Evolutionary conservation across 345 rosid genomes (phyloP), one percentile per base, ranked within the genome.

Genomic region (Kandelia obovata): DNA sequence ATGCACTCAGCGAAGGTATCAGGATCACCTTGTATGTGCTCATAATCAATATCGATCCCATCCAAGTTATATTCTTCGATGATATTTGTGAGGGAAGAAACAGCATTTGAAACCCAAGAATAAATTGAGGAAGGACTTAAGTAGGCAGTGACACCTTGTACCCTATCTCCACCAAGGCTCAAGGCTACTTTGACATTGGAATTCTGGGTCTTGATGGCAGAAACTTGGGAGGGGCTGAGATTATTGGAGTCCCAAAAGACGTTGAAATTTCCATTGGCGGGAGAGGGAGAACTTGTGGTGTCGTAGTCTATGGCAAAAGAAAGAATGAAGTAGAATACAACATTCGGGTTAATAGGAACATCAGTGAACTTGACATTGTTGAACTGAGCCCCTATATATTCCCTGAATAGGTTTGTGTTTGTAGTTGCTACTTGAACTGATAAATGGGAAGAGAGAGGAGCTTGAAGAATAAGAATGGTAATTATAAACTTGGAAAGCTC

Each of bases 321-420:
- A 13, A 55, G 30, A 55, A 55, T 21, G 58, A 55, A 55, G 5
- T 55, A 28, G 58, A 55, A 55, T 55, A n/a, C 15, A 23, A 55
- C 58, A 55, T 9, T 23, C 5, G 28, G 58, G 58, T 78, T 75
- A 10, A 78, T 64, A 11, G 84, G 84, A 11, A 82, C 69, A 25
- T 82, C 84, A 10, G 66, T 68, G 72, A 80, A 77, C 19, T 34
- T 76, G 10, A 84, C 74, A 10, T 60, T 61, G 47, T 75, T 70
- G 56, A 72, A 78, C 37, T 75, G 66, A 17, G 75, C 85, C 60
- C 86, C 75, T 5, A 78, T 80, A 39, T 82, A 81, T 60, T 82
- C 84, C 13, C 78, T 53, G 71, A 82, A 84, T 32, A 84, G 79
- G 10, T 68, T 78, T 47, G 85, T 35, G 57, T 71, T 75, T 25